phyloP scores from a whole-genome alignment of 1,284 basidiomycete species.

The Cutaneotrichosporon sp. region DNA sequence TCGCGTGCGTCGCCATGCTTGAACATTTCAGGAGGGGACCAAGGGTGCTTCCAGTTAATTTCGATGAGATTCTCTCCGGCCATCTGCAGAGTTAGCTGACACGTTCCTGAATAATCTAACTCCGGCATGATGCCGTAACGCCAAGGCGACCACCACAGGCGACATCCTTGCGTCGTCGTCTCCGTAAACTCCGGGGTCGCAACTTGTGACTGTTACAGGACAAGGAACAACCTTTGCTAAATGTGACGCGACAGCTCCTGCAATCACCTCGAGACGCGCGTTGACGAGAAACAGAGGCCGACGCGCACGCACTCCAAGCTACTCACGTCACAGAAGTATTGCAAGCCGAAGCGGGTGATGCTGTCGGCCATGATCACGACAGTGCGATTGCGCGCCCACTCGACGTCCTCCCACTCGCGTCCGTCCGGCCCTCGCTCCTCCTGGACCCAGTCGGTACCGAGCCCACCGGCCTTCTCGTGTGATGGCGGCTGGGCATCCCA shows the following conservation, averaged over 20 bases:
- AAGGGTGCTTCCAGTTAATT: slow-evolving; percentile 15
- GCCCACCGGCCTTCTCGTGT: neutral
- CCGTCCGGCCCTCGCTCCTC: slow-evolving; percentile 6
- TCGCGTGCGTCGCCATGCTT: no score
- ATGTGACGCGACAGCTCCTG: no score
- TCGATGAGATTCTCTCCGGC: slow-evolving; percentile 17
- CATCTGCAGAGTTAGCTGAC: slow-evolving; percentile 10
- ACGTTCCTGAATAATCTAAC: no score
- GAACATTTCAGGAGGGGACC: neutral
- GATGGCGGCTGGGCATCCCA: slow-evolving; percentile 6
- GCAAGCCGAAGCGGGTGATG: slow-evolving; percentile 8
- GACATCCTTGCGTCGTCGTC: no score
- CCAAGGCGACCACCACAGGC: no score
- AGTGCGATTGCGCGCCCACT: slow-evolving; percentile 16
- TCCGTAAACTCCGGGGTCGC: no score
- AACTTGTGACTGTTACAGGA: no score
- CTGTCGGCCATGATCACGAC: slow-evolving; percentile 19
- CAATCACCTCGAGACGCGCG: no score
- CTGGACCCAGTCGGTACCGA: neutral
- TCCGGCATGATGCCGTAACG: no score
- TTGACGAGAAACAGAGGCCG: no score
- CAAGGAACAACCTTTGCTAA: no score
- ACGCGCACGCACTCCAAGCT: no score
- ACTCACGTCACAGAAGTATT: slow-evolving; percentile 20
- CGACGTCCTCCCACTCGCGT: slow-evolving; percentile 17